Conservation (phyloP, 306 rosid species). For the Quillaja saponaria region DNA sequence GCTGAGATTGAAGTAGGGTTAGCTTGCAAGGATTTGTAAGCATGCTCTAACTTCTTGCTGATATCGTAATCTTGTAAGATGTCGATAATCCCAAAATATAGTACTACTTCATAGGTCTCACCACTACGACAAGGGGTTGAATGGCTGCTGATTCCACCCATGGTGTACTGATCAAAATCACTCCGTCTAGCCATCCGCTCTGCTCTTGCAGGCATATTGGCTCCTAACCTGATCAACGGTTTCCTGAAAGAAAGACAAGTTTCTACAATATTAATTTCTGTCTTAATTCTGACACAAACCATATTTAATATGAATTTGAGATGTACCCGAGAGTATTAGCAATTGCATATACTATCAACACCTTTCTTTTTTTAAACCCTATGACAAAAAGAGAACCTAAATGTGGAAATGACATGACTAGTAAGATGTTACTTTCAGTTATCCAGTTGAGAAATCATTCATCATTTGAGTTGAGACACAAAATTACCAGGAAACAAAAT, state of each 20-base stretch:
- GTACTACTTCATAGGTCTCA: conserved; percentile 68
- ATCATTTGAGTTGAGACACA: too few species aligned
- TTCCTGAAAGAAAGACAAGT: conserved; percentile 60
- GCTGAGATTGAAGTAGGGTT: conserved; percentile 91
- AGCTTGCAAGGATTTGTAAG: conserved; percentile 87
- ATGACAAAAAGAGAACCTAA: too few species aligned
- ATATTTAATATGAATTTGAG: neutral
- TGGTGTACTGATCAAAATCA: conserved; percentile 75
- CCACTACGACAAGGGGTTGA: conserved; percentile 69
- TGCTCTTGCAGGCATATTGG: conserved; percentile 96
- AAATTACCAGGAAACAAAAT: too few species aligned
- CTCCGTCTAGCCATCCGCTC: conserved; percentile 83
- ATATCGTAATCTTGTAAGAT: conserved; percentile 92
- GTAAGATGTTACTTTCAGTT: too few species aligned
- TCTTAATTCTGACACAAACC: neutral
- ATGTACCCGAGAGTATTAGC: too few species aligned
- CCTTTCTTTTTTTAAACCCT: too few species aligned
- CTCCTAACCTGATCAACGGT: conserved; percentile 86
- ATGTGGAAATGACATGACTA: too few species aligned
- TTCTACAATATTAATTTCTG: neutral
- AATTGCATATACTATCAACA: too few species aligned
- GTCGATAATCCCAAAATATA: conserved; percentile 93
- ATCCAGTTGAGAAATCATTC: too few species aligned
- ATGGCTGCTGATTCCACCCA: conserved; percentile 64
- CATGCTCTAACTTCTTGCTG: conserved; percentile 93